Evolutionary conservation across 371 early-diverging fungal genomes (phyloP), one percentile per base, ranked within the genome.

Genomic region (Haplosporangium sp.): DNA sequence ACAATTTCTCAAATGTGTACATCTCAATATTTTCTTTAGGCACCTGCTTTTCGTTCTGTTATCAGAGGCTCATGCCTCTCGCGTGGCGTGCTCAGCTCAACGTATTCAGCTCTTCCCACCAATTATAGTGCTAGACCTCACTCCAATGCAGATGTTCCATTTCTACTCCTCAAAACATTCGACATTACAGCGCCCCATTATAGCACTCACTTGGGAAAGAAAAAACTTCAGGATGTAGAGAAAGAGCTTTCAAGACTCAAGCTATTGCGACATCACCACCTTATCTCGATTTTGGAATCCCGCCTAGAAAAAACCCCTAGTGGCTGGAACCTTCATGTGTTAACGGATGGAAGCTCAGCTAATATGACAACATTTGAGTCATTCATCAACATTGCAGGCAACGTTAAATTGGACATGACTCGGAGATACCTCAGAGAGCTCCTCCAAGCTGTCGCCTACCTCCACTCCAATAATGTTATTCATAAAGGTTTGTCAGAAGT

Each of bases 391-490:
- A 79, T 79, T 56, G 79, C 79, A 47, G 79, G 79, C 27, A 67
- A 65, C 38, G 65, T 79, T 34, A 74, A 67, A 39, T 67, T 90
- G 6, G 77, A 84, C 3, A 85, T 87, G 42, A 84, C 87, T 11
- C 84, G 87, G 10, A 86, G 88, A 55, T 91, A 91, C 56, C 85
- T 89, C 76, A 86, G 85, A 50, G 90, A 92, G 17, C 77, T 92
- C 2, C 55, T 92, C 20, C 85, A 88, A 77, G 88, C 89, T 6
- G 75, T 92, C 39, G 84, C 84, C 17, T 86, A 88, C 76, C 67
- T 92, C 9, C 91, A 92, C 67, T 58, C 87, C 17, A 88, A 85
- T 56, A 89, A 88, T 7, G 85, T 91, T 65, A 81, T 90, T 20
- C 91, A 91, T 74, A 88, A 88, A 86, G 88, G 90, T 88, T 83